Percentiles rank a stretch among this genome's conserved stretches.
Evolutionary conservation across 768 basidiomycete species (phyloP).

Genomic region (Auricularia sp.): DNA sequence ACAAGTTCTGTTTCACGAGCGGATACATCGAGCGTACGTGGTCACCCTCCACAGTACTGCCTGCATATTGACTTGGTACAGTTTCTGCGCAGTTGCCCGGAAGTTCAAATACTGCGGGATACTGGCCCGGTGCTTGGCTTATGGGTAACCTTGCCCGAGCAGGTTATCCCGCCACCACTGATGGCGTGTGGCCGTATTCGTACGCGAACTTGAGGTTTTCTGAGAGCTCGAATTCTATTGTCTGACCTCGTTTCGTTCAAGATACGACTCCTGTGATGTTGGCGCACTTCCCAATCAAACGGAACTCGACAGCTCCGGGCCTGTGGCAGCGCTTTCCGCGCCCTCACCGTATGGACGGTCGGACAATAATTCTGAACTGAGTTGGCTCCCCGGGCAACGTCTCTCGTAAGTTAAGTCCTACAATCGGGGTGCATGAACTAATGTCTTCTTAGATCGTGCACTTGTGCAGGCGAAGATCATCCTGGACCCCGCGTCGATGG

Average conservation of each 20-base stretch:
- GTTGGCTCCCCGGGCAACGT: conserved; percentile 80
- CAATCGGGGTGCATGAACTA: background rate
- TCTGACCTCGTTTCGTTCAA: conserved; percentile 13
- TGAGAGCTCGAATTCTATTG: background rate
- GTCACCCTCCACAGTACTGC: conserved; percentile 38
- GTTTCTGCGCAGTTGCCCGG: conserved; percentile 70
- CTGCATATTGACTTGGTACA: conserved; percentile 26
- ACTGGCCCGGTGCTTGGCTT: conserved; percentile 62
- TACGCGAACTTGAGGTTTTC: conserved; percentile 21
- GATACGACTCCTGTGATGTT: conserved; percentile 77
- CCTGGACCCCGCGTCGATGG: conserved; percentile 75
- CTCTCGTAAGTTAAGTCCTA: conserved; percentile 43
- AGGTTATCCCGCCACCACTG: conserved; percentile 78
- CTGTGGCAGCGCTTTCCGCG: conserved; percentile 54
- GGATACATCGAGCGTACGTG: conserved; percentile 53
- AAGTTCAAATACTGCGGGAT: conserved; percentile 44
- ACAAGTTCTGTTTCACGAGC: conserved; percentile 92
- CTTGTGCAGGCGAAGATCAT: conserved; percentile 75
- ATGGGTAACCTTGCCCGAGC: conserved; percentile 77
- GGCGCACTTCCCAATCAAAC: conserved; percentile 84
- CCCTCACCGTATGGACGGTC: conserved; percentile 49
- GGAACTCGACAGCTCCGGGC: conserved; percentile 46
- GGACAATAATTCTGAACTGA: conserved; percentile 42
- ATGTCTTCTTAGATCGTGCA: conserved; percentile 40
- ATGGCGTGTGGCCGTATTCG: conserved; percentile 82